Base-by-base conservation (phyloP, 768 basidiomycete genomes). In the Mrakia hoshinonis region DNA sequence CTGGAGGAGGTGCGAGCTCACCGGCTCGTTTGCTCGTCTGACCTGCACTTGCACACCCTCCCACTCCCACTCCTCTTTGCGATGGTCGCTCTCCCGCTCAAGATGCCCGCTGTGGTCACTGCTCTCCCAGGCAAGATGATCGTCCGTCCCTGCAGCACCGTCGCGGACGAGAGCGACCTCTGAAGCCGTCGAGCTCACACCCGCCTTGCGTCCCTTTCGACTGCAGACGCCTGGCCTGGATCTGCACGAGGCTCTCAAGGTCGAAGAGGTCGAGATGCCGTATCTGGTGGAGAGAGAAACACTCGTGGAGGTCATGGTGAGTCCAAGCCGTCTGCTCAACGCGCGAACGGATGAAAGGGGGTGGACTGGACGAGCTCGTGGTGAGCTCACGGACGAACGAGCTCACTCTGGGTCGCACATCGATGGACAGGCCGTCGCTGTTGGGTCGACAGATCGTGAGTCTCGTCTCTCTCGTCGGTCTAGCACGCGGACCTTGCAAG, bases 121-220 rank as follows among this genome's bases (percentile, higher is more conserved):
- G n/a, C n/a, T n/a, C n/a, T n/a, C n/a, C n/a, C n/a, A n/a, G n/a
- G n/a, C n/a, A n/a, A n/a, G n/a, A n/a, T n/a, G n/a, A n/a, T n/a
- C n/a, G n/a, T n/a, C n/a, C n/a, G n/a, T n/a, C n/a, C n/a, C n/a
- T n/a, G n/a, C n/a, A n/a, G n/a, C n/a, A n/a, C n/a, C n/a, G n/a
- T n/a, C n/a, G n/a, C n/a, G n/a, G n/a, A n/a, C n/a, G n/a, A n/a
- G n/a, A n/a, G n/a, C n/a, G n/a, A n/a, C n/a, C n/a, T n/a, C n/a
- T n/a, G n/a, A n/a, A n/a, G n/a, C n/a, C n/a, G n/a, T 52, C 51
- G 51, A 52, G 49, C 49, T 52, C 51, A 52, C n/a, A 49, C 18
- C 5, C 15, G 4, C 48, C 15, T 13, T 49, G 5, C 15, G 4
- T 49, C 15, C 3, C n/a, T 26, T 52, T 52, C 51, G 4, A n/a